Evolutionary conservation across 2,329 filamentous ascomycete genomes (phyloP).

Genomic region (Sporothrix pseudoabietina): DNA sequence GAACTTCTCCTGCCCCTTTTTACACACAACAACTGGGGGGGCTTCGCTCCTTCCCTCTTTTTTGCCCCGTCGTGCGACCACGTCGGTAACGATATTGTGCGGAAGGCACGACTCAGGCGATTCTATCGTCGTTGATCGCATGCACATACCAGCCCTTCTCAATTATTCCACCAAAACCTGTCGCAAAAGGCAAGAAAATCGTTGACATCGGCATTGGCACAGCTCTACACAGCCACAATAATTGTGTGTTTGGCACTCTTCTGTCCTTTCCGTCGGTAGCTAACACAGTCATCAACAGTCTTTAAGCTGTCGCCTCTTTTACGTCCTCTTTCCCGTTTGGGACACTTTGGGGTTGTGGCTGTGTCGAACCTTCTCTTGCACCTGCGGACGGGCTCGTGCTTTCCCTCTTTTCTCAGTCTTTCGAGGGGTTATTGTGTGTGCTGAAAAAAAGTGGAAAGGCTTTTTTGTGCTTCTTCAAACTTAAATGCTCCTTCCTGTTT

Average conservation of each 20-base stretch:
- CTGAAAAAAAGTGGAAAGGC: background rate
- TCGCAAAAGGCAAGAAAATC: background rate
- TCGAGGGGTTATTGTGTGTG: slow-evolving; percentile 1
- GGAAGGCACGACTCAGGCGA: slow-evolving; percentile 18
- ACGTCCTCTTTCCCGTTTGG: slow-evolving; percentile 22
- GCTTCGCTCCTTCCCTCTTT: slow-evolving; percentile 15
- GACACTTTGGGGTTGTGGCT: slow-evolving; percentile 23
- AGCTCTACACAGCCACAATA: slow-evolving; percentile 8
- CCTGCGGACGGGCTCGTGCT: background rate
- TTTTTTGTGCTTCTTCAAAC: background rate
- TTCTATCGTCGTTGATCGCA: background rate
- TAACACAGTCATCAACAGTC: background rate
- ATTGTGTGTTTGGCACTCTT: background rate
- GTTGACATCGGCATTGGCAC: background rate
- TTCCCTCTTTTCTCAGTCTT: background rate
- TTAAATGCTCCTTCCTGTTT: slow-evolving; percentile 16
- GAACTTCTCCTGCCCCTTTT: background rate
- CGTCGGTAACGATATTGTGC: background rate
- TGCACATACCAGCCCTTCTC: background rate
- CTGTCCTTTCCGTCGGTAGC: background rate
- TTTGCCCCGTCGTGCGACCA: slow-evolving; percentile 2
- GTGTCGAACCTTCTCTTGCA: background rate
- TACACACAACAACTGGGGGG: background rate
- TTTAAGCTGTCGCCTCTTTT: slow-evolving; percentile 15
- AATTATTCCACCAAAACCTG: background rate